A percentile compares a stretch with the other conserved stretches of the same genome.
Evolutionary conservation across 176 grass and related monocot genomes (phyloP).

Genomic region (Musa beccarii): DNA sequence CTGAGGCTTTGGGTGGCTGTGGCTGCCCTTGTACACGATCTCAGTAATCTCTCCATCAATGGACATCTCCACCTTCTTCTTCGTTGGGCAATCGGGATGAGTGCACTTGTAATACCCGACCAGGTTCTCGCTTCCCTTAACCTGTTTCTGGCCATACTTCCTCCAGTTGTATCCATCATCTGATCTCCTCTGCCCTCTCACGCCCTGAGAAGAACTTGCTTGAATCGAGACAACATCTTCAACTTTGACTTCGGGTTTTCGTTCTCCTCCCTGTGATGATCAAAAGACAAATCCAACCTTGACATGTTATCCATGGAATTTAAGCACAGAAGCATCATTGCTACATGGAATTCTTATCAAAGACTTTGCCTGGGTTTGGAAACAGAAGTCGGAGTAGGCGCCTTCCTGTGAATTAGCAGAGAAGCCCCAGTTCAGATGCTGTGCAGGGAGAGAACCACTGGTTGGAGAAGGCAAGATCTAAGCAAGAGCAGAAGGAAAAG

Average conservation of each 20-base stretch:
- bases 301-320: too few species aligned
- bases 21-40: conserved; percentile 41
- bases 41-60: conserved; percentile 35
- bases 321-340: too few species aligned
- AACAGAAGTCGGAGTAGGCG: conserved; percentile 44
- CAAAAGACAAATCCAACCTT: background rate
- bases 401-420: conserved; percentile 20
- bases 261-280: background rate
- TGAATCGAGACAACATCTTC: background rate
- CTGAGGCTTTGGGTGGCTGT: conserved; percentile 36
- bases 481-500: background rate
- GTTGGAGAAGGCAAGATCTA: conserved; percentile 74
- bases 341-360: too few species aligned
- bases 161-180: conserved; percentile 48
- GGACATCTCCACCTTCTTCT: conserved; percentile 44
- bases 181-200: conserved; percentile 14
- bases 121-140: conserved; percentile 41
- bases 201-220: background rate
- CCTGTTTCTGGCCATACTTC: conserved; percentile 43
- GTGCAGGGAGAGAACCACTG: conserved; percentile 57
- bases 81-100: conserved; percentile 26
- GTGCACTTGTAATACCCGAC: conserved; percentile 48
- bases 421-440: conserved; percentile 37
- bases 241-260: background rate
- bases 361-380: conserved; percentile 31